Evolutionary conservation across 2,329 filamentous ascomycete species (phyloP).

Genomic region (Emergomyces orientalis): DNA sequence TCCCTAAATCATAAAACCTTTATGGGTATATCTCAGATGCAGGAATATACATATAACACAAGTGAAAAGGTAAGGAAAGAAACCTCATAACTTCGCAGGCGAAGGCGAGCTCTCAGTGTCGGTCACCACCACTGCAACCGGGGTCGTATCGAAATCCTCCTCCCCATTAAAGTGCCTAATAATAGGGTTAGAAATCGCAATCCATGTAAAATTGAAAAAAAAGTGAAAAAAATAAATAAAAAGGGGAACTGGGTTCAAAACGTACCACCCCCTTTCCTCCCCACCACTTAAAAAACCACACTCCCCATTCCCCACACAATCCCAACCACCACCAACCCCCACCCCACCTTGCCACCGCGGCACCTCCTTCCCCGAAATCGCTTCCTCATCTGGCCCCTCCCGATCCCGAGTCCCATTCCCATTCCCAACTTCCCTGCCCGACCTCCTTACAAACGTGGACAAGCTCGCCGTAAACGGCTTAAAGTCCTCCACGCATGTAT

Average conservation of each 20-base stretch:
- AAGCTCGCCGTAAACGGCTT: slow-evolving; percentile 73
- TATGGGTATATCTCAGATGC: background rate
- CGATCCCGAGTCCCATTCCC: slow-evolving; percentile 11
- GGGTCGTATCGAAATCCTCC: slow-evolving; percentile 34
- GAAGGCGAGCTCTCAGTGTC: background rate
- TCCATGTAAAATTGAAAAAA: too few species aligned
- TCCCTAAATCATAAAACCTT: background rate
- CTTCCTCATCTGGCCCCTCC: slow-evolving; percentile 6
- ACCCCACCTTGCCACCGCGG: slow-evolving; percentile 48
- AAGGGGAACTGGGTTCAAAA: slow-evolving; percentile 20
- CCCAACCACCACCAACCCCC: slow-evolving; percentile 69
- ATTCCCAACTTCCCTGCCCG: slow-evolving; percentile 9
- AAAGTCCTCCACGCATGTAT: slow-evolving; percentile 68
- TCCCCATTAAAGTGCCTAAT: slow-evolving; percentile 40
- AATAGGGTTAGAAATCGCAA: slow-evolving; percentile 16
- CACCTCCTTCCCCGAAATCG: slow-evolving; percentile 16
- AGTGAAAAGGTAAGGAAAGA: background rate
- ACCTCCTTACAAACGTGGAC: slow-evolving; percentile 53
- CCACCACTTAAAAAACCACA: slow-evolving; percentile 72
- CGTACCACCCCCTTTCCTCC: slow-evolving; percentile 80
- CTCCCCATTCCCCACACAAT: slow-evolving; percentile 69
- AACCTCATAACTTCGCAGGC: background rate
- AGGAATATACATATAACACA: background rate
- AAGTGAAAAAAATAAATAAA: slow-evolving; percentile 13
- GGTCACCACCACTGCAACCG: slow-evolving; percentile 4